Percentiles rank a stretch among this genome's conserved stretches.
phyloP scores from a whole-genome alignment of 2,329 filamentous ascomycete species.

The Claviceps pazoutovae region DNA sequence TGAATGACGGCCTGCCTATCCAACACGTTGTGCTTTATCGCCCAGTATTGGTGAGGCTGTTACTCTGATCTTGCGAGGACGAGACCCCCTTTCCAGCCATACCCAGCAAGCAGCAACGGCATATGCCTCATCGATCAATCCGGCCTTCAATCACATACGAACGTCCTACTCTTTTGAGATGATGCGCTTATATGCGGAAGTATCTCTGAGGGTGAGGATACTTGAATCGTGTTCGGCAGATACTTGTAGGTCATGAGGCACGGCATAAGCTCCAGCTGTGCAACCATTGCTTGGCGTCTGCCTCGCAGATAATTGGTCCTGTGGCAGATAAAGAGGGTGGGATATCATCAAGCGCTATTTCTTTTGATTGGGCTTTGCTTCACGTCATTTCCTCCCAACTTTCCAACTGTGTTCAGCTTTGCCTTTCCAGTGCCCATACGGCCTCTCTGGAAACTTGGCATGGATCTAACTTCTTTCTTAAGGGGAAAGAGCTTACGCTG shows the following conservation, averaged over 20 bases:
- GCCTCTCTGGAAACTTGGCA: neutral
- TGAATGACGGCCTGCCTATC: neutral
- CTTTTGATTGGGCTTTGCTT: neutral
- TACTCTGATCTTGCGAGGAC: neutral
- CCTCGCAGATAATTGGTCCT: neutral
- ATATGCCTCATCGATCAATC: neutral
- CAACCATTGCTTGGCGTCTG: neutral
- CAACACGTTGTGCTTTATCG: neutral
- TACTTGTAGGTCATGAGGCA: conserved; percentile 1
- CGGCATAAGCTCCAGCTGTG: neutral
- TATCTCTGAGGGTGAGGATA: neutral
- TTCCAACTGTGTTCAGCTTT: neutral
- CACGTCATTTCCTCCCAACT: neutral
- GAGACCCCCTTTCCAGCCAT: neutral
- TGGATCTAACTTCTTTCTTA: neutral
- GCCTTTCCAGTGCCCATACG: neutral
- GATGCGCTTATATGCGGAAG: neutral
- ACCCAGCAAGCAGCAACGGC: neutral
- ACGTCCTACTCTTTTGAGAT: neutral
- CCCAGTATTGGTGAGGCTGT: neutral
- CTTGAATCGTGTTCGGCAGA: neutral
- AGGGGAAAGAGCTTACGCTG: too few relatives aligned
- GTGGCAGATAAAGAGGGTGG: neutral
- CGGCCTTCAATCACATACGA: conserved; percentile 1
- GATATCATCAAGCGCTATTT: neutral